A percentile compares a stretch with the other conserved stretches of the same genome.
Evolutionary conservation across 345 rosid species (phyloP).

Genomic region (Salix brachista): DNA sequence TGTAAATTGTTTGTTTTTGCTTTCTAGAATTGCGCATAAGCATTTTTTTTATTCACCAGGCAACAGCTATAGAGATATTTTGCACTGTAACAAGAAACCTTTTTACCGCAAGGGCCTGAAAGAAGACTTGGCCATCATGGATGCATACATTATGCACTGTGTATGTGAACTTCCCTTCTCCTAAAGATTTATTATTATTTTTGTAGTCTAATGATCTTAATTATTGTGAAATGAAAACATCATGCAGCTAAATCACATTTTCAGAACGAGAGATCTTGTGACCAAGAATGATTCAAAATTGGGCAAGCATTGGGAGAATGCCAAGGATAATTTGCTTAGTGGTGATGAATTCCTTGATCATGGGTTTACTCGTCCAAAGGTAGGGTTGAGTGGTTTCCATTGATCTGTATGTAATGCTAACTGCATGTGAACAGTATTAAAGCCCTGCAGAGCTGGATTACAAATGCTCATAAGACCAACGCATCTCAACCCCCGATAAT

Average conservation of each 20-base stretch:
- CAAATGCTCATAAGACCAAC: neutral
- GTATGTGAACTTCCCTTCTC: constrained; percentile 40
- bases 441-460: neutral
- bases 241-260: constrained; percentile 86
- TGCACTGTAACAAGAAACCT: constrained; percentile 82
- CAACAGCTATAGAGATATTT: constrained; percentile 71
- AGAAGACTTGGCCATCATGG: constrained; percentile 79
- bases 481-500: too few species aligned
- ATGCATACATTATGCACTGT: constrained; percentile 81
- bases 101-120: constrained; percentile 67
- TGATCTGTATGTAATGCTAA: neutral
- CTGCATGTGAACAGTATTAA: too few species aligned
- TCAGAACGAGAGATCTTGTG: constrained; percentile 68
- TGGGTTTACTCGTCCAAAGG: constrained; percentile 99
- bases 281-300: constrained; percentile 69
- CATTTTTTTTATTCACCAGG: constrained; percentile 24
- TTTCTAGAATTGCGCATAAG: neutral
- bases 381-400: constrained; percentile 19
- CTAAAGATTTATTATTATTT: constrained; percentile 11
- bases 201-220: neutral
- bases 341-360: constrained; percentile 68
- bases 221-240: constrained; percentile 21
- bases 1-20: constrained; percentile 14
- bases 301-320: constrained; percentile 46
- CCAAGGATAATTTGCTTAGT: constrained; percentile 41